Conservation (phyloP, 2,329 filamentous ascomycete species). For the Teratosphaeria viscida region DNA sequence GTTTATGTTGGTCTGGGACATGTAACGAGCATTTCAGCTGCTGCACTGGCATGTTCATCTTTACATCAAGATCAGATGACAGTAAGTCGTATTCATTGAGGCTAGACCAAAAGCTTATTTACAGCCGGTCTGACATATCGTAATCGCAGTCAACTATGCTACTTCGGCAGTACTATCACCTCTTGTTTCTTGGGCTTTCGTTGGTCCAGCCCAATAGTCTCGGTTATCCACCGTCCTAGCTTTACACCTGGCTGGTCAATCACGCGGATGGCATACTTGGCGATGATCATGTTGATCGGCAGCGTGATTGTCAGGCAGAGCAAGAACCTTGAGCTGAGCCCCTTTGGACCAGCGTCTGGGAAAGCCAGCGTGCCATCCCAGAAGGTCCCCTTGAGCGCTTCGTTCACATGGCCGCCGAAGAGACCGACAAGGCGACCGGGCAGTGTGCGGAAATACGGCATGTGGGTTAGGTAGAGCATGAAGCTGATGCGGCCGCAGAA, state of each 20-base stretch:
- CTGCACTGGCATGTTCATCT: too few relatives aligned
- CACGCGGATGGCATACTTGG: conserved; percentile 46
- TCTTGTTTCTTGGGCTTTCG: background rate
- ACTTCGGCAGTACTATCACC: background rate
- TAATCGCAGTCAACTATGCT: background rate
- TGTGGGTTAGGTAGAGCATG: conserved; percentile 52
- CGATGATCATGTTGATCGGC: conserved; percentile 42
- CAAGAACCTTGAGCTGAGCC: conserved; percentile 43
- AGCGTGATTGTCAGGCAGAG: conserved; percentile 46
- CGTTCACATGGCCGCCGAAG: conserved; percentile 33
- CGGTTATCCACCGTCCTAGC: conserved; percentile 30
- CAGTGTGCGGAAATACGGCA: conserved; percentile 40
- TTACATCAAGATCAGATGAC: too few relatives aligned
- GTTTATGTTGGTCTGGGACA: too few relatives aligned
- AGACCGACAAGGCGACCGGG: conserved; percentile 44
- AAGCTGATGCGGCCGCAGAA: conserved; percentile 53
- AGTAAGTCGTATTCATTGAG: too few relatives aligned
- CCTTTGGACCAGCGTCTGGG: conserved; percentile 43
- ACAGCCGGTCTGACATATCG: background rate
- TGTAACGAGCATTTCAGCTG: too few relatives aligned
- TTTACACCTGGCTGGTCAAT: conserved; percentile 48
- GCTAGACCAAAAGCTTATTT: background rate
- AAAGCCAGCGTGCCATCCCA: conserved; percentile 44
- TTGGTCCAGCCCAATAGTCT: background rate
- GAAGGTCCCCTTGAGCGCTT: conserved; percentile 31